phyloP scores from a whole-genome alignment of 495 filamentous ascomycete genomes.

The Penicillium taxi region DNA sequence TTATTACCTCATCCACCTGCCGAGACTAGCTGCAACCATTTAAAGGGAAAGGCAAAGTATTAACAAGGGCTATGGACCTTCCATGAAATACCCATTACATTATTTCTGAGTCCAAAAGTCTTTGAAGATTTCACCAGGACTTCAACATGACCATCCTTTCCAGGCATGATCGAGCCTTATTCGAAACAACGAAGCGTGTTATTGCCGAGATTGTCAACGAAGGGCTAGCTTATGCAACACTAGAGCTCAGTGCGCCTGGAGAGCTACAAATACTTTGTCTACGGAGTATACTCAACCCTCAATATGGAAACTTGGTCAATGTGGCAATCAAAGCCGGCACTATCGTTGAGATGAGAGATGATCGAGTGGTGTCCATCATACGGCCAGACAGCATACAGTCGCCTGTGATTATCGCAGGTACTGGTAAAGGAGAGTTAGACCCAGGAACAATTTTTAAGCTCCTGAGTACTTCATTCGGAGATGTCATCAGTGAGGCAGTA shows the following conservation, averaged over 20 bases:
- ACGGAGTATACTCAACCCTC: not conserved
- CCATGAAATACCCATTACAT: too few relatives aligned
- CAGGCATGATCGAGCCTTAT: not conserved
- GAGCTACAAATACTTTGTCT: not conserved
- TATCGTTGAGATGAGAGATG: constrained; percentile 1
- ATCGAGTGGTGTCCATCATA: constrained; percentile 1
- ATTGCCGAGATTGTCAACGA: constrained; percentile 8
- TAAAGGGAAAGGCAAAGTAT: too few relatives aligned
- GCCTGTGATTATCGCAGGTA: not conserved
- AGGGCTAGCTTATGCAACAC: constrained; percentile 2
- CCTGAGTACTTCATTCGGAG: constrained; percentile 1
- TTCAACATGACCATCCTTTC: constrained; percentile 1
- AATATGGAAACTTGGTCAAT: not conserved
- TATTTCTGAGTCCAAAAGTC: not conserved
- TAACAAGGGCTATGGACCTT: too few relatives aligned
- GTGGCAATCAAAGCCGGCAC: not conserved
- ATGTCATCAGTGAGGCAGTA: not conserved
- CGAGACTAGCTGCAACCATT: too few relatives aligned
- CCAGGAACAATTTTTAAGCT: not conserved
- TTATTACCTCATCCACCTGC: too few relatives aligned
- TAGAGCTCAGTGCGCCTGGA: not conserved
- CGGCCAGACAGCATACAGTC: constrained; percentile 1
- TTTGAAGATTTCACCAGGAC: not conserved
- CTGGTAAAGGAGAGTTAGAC: constrained; percentile 19
- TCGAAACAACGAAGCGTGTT: constrained; percentile 9